These are phyloP conservation scores for Penstemon newberryi DNA, from an alignment of 257 asterid genomes.

Conservation along the genomic window DNA sequence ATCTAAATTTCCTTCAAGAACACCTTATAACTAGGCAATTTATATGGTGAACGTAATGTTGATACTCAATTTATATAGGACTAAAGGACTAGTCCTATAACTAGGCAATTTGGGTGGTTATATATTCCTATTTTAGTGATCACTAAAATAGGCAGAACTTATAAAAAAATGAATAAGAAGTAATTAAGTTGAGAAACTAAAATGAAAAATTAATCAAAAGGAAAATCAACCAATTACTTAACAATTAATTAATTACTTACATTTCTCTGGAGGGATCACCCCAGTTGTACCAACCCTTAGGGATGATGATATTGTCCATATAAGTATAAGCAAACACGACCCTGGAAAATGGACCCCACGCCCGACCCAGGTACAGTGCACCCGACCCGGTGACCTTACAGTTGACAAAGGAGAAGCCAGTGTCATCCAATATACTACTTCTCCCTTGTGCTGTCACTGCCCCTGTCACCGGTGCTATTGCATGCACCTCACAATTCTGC, in stretches of 20 bases:
- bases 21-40: too few relatives aligned
- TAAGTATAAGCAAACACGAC: constrained; percentile 85
- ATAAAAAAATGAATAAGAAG: too few relatives aligned
- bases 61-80: too few relatives aligned
- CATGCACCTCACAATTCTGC: constrained; percentile 77
- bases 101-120: too few relatives aligned
- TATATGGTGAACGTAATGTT: too few relatives aligned
- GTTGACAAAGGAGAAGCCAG: constrained; percentile 80
- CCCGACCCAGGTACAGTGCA: constrained; percentile 90
- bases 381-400: constrained; percentile 96
- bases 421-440: constrained; percentile 69
- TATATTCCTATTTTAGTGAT: too few relatives aligned
- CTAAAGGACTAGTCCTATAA: too few relatives aligned
- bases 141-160: too few relatives aligned
- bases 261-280: constrained; percentile 90
- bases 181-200: too few relatives aligned
- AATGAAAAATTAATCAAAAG: too few relatives aligned
- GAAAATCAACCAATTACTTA: neutral
- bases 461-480: constrained; percentile 75
- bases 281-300: constrained; percentile 97
- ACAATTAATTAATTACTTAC: constrained; percentile 40
- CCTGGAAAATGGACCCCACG: constrained; percentile 97
- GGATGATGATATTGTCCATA: constrained; percentile 89
- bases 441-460: constrained; percentile 94
- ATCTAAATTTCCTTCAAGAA: too few relatives aligned